Conservation (phyloP, 208 protist genomes). For the Wallacemonas collosoma region DNA sequence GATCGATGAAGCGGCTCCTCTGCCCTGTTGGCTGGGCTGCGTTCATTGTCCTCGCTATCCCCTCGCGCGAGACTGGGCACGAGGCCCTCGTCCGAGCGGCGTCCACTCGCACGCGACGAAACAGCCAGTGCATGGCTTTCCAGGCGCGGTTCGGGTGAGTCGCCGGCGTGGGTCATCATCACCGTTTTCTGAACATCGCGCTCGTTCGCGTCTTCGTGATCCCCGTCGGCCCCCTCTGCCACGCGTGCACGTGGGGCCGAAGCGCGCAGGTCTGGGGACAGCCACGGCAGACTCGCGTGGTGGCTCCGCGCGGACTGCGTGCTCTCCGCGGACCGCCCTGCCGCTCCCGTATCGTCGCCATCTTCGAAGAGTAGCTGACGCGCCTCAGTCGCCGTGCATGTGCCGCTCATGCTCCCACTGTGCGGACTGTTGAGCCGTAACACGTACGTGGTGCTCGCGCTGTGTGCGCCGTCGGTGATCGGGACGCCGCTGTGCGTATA, state of each 20-base stretch:
- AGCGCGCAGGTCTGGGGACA: too few species aligned
- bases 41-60: not conserved
- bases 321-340: not conserved
- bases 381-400: not conserved
- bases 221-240: too few species aligned
- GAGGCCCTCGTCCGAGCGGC: conserved; percentile 9
- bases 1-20: not conserved
- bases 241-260: too few species aligned
- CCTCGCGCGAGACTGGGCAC: conserved; percentile 10
- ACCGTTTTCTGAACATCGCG: not conserved
- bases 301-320: not conserved
- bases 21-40: not conserved
- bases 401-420: not conserved
- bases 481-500: not conserved
- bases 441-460: not conserved
- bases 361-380: conserved; percentile 11
- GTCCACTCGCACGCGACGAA: not conserved
- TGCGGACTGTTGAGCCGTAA: not conserved
- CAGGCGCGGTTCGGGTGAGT: not conserved
- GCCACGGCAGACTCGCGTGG: too few species aligned
- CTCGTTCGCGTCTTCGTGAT: not conserved
- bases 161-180: not conserved
- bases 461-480: not conserved
- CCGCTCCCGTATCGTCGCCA: not conserved
- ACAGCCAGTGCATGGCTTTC: not conserved